These are phyloP conservation scores for Amanita pseudoporphyria DNA, from an alignment of 768 basidiomycete species.

Conservation along the genomic window DNA sequence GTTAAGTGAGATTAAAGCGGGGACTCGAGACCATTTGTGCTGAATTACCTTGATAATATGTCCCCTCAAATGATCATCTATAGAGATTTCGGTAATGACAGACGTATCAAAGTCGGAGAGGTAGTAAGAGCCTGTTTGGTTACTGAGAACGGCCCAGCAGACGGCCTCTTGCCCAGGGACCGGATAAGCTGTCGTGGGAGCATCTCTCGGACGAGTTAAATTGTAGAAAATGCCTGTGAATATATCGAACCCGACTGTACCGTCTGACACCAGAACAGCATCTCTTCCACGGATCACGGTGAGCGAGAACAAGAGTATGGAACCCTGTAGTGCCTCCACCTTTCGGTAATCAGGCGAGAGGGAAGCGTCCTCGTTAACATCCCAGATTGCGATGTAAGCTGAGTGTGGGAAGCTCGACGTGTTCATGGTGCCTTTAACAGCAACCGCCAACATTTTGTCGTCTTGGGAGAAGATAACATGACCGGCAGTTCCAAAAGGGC, in stretches of 20 bases:
- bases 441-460: constrained; percentile 31
- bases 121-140: no score
- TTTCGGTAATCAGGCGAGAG: constrained; percentile 34
- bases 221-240: constrained; percentile 17
- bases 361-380: no score
- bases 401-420: constrained; percentile 19
- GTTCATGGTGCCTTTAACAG: constrained; percentile 38
- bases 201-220: constrained; percentile 22
- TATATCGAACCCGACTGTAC: constrained; percentile 29
- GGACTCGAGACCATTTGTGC: no score
- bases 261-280: constrained; percentile 30
- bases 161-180: no score
- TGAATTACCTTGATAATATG: no score
- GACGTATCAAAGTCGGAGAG: no score
- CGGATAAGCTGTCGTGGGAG: no score
- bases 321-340: constrained; percentile 29
- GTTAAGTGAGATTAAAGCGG: no score
- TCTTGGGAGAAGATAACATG: constrained; percentile 40
- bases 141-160: no score
- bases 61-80: no score
- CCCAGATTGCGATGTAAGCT: constrained; percentile 45
- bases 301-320: constrained; percentile 41
- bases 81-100: no score
- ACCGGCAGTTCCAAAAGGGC: constrained; percentile 33
- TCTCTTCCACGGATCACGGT: constrained; percentile 29